These are phyloP conservation scores for Myxozyma neglecta DNA, from an alignment of 805 yeast species.

Conservation along the genomic window DNA sequence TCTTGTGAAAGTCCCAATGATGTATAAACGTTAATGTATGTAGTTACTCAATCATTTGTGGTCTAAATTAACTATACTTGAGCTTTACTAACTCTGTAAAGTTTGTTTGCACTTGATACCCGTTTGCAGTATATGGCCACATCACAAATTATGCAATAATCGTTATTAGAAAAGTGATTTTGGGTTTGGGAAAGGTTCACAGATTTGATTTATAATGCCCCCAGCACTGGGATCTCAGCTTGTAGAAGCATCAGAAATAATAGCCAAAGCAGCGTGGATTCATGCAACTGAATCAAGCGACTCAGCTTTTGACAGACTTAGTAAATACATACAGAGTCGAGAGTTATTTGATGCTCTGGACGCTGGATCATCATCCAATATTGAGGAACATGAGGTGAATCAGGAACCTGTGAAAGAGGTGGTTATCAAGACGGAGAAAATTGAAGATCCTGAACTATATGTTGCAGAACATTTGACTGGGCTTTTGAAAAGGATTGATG, in stretches of 20 bases:
- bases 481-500: conserved; percentile 14
- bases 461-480: conserved; percentile 7
- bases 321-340: not conserved
- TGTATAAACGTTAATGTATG: too few relatives aligned
- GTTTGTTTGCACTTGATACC: too few relatives aligned
- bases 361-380: not conserved
- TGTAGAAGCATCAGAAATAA: conserved; percentile 1
- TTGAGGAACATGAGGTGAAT: not conserved
- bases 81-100: too few relatives aligned
- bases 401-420: not conserved
- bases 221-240: conserved; percentile 2
- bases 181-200: too few relatives aligned
- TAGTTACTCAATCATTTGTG: too few relatives aligned
- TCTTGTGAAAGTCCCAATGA: not conserved
- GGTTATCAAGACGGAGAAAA: not conserved
- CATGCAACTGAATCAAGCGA: conserved; percentile 2
- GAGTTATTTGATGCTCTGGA: not conserved
- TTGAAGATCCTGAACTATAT: conserved; percentile 8
- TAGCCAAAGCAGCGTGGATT: conserved; percentile 6
- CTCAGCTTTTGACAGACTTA: not conserved
- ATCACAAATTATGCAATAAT: too few relatives aligned
- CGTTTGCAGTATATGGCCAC: too few relatives aligned
- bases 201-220: not conserved
- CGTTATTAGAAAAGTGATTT: too few relatives aligned
- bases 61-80: too few relatives aligned